Evolutionary conservation across 768 basidiomycete genomes (phyloP).

Genomic region (Piloderma croceum): DNA sequence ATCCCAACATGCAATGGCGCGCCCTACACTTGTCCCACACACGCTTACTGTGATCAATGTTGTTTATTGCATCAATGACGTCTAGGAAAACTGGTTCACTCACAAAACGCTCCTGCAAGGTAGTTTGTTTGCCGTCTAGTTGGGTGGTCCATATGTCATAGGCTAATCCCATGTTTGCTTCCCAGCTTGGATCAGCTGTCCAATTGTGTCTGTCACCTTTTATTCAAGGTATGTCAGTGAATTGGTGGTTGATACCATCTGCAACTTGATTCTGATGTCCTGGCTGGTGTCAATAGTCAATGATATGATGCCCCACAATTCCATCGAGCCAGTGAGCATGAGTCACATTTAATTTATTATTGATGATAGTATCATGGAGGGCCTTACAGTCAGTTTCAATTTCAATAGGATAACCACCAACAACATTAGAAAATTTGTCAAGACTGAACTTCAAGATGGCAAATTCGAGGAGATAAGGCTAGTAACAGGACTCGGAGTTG

Average conservation of each 20-base stretch:
- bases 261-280: constrained; percentile 17
- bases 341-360: constrained; percentile 14
- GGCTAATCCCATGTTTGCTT: constrained; percentile 9
- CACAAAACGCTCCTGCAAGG: constrained; percentile 10
- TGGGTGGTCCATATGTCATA: constrained; percentile 8
- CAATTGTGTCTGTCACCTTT: constrained; percentile 13
- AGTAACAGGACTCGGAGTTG: constrained; percentile 21
- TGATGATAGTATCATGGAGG: constrained; percentile 19
- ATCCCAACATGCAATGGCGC: too few relatives aligned
- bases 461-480: constrained; percentile 29
- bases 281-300: constrained; percentile 16
- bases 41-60: too few relatives aligned
- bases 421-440: constrained; percentile 26
- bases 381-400: constrained; percentile 22
- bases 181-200: constrained; percentile 24
- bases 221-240: constrained; percentile 4
- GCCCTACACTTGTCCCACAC: too few relatives aligned
- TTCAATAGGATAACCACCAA: constrained; percentile 19
- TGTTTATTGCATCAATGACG: neutral
- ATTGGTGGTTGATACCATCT: constrained; percentile 20
- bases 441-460: constrained; percentile 21
- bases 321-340: constrained; percentile 26
- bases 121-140: neutral
- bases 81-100: constrained; percentile 13
- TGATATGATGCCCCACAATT: constrained; percentile 19